Conservation (phyloP, 345 rosid genomes). For the Salix viminalis region DNA sequence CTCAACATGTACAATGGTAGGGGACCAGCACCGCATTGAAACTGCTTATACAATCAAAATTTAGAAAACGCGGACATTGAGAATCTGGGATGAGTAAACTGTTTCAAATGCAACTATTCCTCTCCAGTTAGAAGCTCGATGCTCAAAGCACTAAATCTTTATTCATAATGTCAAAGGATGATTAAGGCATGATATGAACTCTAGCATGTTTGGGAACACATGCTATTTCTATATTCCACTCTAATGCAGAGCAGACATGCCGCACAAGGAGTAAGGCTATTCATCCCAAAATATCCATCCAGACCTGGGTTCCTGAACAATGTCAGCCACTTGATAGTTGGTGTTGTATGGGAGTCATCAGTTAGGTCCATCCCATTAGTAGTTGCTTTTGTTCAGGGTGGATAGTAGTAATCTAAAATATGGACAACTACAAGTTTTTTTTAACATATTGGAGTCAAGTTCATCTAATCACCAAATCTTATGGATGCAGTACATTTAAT, state of each 20-base stretch:
- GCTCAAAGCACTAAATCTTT: not conserved
- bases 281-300: not conserved
- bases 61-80: not conserved
- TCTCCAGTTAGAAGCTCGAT: not conserved
- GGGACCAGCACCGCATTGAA: not conserved
- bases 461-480: not conserved
- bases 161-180: not conserved
- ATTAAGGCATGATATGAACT: not conserved
- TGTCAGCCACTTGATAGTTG: not conserved
- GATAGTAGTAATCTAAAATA: not conserved
- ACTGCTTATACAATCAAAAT: not conserved
- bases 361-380: not conserved
- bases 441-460: not conserved
- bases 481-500: not conserved
- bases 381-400: not conserved
- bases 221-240: not conserved
- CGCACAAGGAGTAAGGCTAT: not conserved
- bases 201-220: not conserved
- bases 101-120: not conserved
- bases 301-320: not conserved
- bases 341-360: not conserved
- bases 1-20: not conserved
- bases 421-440: not conserved
- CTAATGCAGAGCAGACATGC: not conserved
- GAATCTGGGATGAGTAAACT: not conserved